Percentiles rank a stretch among this genome's conserved stretches.
Conservation (phyloP, 805 yeast genomes). For the Teunomyces pallodes region DNA sequence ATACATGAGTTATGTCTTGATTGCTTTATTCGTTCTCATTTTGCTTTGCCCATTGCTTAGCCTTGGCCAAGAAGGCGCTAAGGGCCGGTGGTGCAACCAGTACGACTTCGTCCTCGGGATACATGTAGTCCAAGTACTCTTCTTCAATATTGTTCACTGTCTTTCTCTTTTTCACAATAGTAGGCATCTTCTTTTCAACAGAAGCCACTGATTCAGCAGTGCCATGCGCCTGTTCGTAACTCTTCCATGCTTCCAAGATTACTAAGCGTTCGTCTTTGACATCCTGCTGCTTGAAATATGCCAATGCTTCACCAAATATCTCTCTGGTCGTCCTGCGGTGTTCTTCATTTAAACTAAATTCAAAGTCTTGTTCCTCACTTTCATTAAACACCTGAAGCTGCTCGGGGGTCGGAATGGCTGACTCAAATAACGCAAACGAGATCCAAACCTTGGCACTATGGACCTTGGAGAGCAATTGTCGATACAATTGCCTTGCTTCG, state of each 20-base stretch:
- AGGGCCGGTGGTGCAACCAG: constrained; percentile 17
- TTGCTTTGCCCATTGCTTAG: constrained; percentile 32
- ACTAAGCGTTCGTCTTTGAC: constrained; percentile 45
- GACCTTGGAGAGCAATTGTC: constrained; percentile 32
- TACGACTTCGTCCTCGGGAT: constrained; percentile 56
- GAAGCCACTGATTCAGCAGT: constrained; percentile 28
- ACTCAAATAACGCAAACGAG: constrained; percentile 67
- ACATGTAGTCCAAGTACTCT: constrained; percentile 59
- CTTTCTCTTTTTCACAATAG: constrained; percentile 44
- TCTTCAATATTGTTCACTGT: constrained; percentile 46
- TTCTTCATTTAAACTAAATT: constrained; percentile 47
- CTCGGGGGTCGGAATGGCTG: constrained; percentile 55
- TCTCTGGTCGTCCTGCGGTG: constrained; percentile 52
- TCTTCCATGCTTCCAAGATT: constrained; percentile 58
- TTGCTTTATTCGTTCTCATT: not conserved
- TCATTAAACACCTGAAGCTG: constrained; percentile 37
- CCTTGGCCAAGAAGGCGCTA: constrained; percentile 41
- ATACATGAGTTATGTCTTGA: not conserved
- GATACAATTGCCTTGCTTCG: constrained; percentile 52
- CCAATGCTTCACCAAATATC: constrained; percentile 55
- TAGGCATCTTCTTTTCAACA: constrained; percentile 53
- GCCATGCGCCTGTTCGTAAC: constrained; percentile 69
- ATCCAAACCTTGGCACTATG: constrained; percentile 52
- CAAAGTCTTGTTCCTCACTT: constrained; percentile 50
- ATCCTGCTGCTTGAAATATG: constrained; percentile 34